phyloP scores from a whole-genome alignment of 2,329 filamentous ascomycete genomes.

The Fusarium neocosmosporiellum region DNA sequence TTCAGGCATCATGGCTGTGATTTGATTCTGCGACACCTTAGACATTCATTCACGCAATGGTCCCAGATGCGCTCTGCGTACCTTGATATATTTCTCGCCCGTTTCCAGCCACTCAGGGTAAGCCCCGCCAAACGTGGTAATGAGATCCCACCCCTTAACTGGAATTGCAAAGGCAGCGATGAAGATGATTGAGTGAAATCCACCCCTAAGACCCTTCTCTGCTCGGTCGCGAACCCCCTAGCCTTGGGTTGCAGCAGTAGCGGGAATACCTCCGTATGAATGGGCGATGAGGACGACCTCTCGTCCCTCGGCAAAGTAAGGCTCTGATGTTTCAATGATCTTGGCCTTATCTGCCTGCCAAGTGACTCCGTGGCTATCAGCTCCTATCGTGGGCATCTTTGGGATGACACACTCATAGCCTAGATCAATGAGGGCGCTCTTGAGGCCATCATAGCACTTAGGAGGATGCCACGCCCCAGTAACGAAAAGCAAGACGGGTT shows the following conservation, averaged over 20 bases:
- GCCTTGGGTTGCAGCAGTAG: neutral
- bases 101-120: neutral
- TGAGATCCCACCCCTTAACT: neutral
- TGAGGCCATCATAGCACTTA: neutral
- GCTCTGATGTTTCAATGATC: neutral
- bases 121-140: neutral
- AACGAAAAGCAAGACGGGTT: neutral
- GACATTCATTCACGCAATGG: neutral
- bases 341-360: neutral
- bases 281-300: neutral
- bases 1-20: neutral
- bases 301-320: neutral
- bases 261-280: neutral
- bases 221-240: neutral
- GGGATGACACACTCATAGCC: neutral
- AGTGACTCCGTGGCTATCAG: neutral
- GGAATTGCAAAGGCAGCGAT: neutral
- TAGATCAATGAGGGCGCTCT: neutral
- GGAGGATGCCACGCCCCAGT: neutral
- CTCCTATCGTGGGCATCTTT: neutral
- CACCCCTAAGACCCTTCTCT: neutral
- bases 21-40: neutral
- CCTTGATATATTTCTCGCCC: neutral
- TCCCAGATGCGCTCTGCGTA: neutral
- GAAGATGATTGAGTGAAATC: neutral